A percentile compares a stretch with the other conserved stretches of the same genome.
Conservation (phyloP, 164 flowering plant species). For the Vitis riparia region DNA sequence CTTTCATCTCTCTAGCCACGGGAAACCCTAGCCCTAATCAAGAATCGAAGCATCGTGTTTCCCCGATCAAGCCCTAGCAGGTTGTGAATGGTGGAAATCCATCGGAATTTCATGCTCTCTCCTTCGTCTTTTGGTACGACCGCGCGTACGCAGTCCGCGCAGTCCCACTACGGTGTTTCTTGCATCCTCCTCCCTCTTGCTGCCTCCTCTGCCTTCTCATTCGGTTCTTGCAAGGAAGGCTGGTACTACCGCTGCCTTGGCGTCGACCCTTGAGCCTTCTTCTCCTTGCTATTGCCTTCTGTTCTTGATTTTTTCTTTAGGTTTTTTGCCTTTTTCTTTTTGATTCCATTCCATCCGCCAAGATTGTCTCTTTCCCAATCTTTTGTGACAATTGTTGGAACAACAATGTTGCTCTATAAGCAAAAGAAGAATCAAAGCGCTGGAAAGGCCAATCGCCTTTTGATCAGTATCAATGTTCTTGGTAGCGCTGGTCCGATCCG, state of each 20-base stretch:
- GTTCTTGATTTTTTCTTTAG: neutral
- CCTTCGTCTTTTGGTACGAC: conserved; percentile 31
- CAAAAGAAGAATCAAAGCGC: conserved; percentile 34
- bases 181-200: conserved; percentile 24
- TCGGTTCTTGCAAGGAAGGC: conserved; percentile 67
- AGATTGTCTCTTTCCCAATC: neutral
- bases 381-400: neutral
- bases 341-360: too few species aligned
- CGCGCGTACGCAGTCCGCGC: conserved; percentile 21
- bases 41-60: too few species aligned
- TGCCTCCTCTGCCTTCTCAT: conserved; percentile 35
- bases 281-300: neutral
- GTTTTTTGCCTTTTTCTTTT: neutral
- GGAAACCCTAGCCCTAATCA: too few species aligned
- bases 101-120: conserved; percentile 45
- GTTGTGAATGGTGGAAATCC: conserved; percentile 72
- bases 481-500: conserved; percentile 71
- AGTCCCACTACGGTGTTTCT: conserved; percentile 5
- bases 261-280: conserved; percentile 61
- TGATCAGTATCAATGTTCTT: conserved; percentile 53
- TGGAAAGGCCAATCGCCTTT: conserved; percentile 38
- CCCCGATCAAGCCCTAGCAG: neutral
- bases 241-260: conserved; percentile 98
- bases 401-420: conserved; percentile 35
- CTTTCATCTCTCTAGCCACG: too few species aligned